Conservation (phyloP, 495 filamentous ascomycete species). For the Tuber melanosporum region DNA sequence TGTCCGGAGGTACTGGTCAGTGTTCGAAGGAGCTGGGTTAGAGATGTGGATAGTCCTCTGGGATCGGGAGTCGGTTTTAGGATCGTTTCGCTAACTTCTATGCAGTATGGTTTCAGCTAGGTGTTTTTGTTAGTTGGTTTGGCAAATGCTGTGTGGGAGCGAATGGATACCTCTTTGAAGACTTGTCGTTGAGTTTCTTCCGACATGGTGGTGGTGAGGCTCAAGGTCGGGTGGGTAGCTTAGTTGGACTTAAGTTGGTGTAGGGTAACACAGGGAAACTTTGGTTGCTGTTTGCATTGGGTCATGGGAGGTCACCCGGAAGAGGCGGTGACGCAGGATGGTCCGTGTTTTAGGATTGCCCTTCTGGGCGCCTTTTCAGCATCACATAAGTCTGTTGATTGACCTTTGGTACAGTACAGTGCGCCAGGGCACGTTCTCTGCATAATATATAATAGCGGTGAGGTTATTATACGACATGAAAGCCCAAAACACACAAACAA, state of each 20-base stretch:
- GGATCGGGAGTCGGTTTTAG: neutral
- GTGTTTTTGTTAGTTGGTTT: neutral
- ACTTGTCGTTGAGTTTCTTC: slow-evolving; percentile 1
- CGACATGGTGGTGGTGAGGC: neutral
- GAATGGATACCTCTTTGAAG: neutral
- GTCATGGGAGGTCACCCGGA: neutral
- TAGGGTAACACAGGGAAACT: slow-evolving; percentile 1
- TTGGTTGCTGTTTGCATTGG: neutral
- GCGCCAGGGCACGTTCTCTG: neutral
- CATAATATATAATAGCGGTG: neutral
- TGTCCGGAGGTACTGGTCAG: slow-evolving; percentile 7
- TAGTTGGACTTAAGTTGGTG: neutral
- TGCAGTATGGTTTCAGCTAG: neutral
- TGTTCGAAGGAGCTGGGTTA: neutral
- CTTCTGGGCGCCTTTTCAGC: neutral
- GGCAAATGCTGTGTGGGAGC: neutral
- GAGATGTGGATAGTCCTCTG: neutral
- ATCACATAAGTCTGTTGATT: neutral
- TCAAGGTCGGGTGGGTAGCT: neutral
- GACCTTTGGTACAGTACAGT: neutral
- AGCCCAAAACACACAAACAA: neutral
- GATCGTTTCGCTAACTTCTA: neutral
- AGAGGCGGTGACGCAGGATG: neutral
- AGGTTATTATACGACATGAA: neutral
- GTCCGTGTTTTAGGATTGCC: neutral